These are phyloP conservation scores for Fusarium stilboides DNA, from an alignment of 2,329 filamentous ascomycete genomes.

Conservation along the genomic window DNA sequence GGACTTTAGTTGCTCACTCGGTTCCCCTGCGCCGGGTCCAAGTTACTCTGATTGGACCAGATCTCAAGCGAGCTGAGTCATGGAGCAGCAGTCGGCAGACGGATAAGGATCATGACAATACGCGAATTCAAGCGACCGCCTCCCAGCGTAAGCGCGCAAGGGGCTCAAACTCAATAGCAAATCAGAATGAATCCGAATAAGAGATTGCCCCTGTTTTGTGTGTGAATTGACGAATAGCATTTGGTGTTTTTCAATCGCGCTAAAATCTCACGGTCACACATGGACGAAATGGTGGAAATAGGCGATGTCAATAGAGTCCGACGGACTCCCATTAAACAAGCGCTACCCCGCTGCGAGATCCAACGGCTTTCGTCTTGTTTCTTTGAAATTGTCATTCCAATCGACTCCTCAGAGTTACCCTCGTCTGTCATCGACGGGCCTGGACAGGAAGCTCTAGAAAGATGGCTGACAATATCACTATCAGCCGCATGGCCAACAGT, in stretches of 20 bases:
- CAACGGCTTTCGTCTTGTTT: not conserved
- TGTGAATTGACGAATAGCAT: not conserved
- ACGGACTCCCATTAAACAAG: not conserved
- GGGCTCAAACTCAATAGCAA: too few species aligned
- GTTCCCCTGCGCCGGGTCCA: too few species aligned
- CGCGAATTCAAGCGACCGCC: too few species aligned
- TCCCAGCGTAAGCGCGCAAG: not conserved
- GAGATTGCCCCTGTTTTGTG: not conserved
- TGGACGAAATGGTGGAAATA: too few species aligned
- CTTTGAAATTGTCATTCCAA: not conserved
- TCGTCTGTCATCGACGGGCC: not conserved
- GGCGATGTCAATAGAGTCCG: too few species aligned
- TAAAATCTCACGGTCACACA: conserved; percentile 1
- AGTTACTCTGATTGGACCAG: too few species aligned
- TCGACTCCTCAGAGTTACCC: not conserved
- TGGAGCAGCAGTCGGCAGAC: not conserved
- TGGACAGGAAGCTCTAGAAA: not conserved
- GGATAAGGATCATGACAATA: too few species aligned
- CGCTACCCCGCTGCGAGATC: not conserved
- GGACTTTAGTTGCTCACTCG: too few species aligned
- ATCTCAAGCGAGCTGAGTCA: not conserved
- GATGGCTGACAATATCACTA: conserved; percentile 1
- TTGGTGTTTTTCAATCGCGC: not conserved
- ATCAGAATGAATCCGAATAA: not conserved
- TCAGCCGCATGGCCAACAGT: conserved; percentile 1